Base-by-base conservation (phyloP, 192 early-diverging fungal species). In the Helicostylum pulchrum region DNA sequence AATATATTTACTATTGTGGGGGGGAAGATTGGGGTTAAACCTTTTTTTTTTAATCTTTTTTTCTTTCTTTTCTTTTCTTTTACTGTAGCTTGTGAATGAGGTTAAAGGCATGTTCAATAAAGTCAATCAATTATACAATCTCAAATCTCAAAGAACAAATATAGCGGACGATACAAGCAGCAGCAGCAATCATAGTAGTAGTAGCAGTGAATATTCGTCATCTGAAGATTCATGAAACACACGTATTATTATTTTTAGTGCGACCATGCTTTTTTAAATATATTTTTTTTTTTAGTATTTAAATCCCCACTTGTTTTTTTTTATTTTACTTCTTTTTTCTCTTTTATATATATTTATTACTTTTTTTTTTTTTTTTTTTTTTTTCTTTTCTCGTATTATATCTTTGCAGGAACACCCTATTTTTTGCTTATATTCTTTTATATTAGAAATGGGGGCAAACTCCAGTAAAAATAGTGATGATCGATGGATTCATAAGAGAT, bases 321-420 rank as follows among this genome's bases (percentile, higher is more conserved):
- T 34, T 34, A 17, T 34, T 32, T 55, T 14, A 34, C 32, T 55
- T 55, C 7, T 55, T 17, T 55, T 31, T 55, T 55, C n/a, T 5
- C 11, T 54, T 32, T 15, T 36, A 26, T 36, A 4, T 17, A 14
- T 54, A 31, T n/a, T 14, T 12, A 30, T 53, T 30, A 30, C 31
- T 11, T 53, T 34, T 36, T 36, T 39, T 55, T 55, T 55, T 55
- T 55, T 55, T 55, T 21, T 42, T 23, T n/a, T 58, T 42, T 17
- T 43, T 39, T 42, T 58, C 2, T 58, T 44, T 17, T 20, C n/a
- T n/a, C n/a, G n/a, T n/a, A n/a, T n/a, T n/a, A n/a, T n/a, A n/a
- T n/a, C n/a, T 17, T 20, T 59, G 32, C 57, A 14, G 31, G 36
- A 39, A 39, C n/a, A 39, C 26, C 26, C 26, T 26, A 26, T 26